Conservation (phyloP, 495 filamentous ascomycete species). For the Penicillium macrosclerotiorum region DNA sequence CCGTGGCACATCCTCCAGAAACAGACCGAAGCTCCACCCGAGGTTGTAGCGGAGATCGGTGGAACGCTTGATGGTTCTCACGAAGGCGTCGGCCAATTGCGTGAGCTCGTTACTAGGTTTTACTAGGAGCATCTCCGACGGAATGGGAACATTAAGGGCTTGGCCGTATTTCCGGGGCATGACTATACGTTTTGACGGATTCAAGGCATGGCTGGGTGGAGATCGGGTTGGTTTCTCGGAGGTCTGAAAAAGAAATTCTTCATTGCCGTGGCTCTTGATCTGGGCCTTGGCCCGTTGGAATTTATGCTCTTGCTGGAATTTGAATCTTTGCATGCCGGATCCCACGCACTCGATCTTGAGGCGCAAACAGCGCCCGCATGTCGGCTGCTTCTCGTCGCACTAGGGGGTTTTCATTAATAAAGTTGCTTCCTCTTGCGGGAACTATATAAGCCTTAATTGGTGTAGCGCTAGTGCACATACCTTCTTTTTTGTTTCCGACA, state of each 20-base stretch:
- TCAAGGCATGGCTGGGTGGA: too few species aligned
- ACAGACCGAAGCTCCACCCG: conserved; percentile 40
- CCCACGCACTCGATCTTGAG: conserved; percentile 44
- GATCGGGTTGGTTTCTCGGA: too few species aligned
- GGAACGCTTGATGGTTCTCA: conserved; percentile 25
- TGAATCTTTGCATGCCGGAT: conserved; percentile 45
- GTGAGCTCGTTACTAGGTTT: conserved; percentile 20
- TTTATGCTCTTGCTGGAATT: conserved; percentile 49
- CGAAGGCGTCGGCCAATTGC: conserved; percentile 25
- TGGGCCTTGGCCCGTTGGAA: too few species aligned
- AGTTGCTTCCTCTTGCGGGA: too few species aligned
- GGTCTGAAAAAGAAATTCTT: too few species aligned
- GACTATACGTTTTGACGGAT: too few species aligned
- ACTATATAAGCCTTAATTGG: too few species aligned
- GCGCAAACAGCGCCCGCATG: conserved; percentile 48
- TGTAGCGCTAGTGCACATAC: conserved; percentile 18
- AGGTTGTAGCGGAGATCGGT: conserved; percentile 45
- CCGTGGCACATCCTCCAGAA: conserved; percentile 34
- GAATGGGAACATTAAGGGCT: too few species aligned
- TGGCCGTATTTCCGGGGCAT: too few species aligned
- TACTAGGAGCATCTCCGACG: background rate
- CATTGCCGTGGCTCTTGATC: too few species aligned
- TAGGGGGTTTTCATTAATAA: conserved; percentile 17
- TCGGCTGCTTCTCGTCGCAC: conserved; percentile 43
- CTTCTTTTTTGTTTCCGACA: conserved; percentile 55